These are phyloP conservation scores for Daldinia caldariorum DNA, from an alignment of 495 filamentous ascomycete species.

Conservation along the genomic window DNA sequence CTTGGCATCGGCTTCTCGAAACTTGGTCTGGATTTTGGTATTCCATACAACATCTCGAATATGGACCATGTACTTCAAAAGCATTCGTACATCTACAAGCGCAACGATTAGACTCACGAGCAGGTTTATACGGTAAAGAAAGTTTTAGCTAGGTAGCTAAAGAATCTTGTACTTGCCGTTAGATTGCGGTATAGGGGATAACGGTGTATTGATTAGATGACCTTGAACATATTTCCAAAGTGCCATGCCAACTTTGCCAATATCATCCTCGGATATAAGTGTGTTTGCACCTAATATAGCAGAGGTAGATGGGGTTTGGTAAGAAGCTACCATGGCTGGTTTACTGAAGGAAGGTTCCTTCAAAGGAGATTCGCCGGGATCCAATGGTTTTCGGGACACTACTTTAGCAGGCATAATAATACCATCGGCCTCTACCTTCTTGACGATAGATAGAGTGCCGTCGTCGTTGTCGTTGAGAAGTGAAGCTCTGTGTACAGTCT, in stretches of 20 bases:
- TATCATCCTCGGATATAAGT: slow-evolving; percentile 1
- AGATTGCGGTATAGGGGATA: slow-evolving; percentile 10
- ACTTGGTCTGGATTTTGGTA: slow-evolving; percentile 22
- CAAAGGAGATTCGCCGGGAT: slow-evolving; percentile 23
- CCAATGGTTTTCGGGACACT: slow-evolving; percentile 17
- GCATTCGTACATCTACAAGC: slow-evolving; percentile 9
- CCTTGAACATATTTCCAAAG: slow-evolving; percentile 33
- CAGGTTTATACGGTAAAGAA: neutral
- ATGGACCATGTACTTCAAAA: slow-evolving; percentile 11
- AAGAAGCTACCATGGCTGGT: neutral
- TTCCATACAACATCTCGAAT: slow-evolving; percentile 39
- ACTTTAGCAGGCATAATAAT: slow-evolving; percentile 12
- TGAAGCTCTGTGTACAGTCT: slow-evolving; percentile 39
- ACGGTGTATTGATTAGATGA: slow-evolving; percentile 9
- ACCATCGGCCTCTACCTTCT: slow-evolving; percentile 13
- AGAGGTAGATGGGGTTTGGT: neutral
- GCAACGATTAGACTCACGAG: neutral
- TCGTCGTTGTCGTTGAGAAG: slow-evolving; percentile 51
- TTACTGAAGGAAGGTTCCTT: slow-evolving; percentile 1
- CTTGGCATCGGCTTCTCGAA: slow-evolving; percentile 34
- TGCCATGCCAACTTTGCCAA: slow-evolving; percentile 3
- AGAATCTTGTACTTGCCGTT: slow-evolving; percentile 16
- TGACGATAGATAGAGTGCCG: slow-evolving; percentile 48
- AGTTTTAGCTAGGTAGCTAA: neutral
- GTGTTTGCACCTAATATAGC: neutral